Base-by-base conservation (phyloP, 176 grass and related monocot genomes). In the Carex pumila region DNA sequence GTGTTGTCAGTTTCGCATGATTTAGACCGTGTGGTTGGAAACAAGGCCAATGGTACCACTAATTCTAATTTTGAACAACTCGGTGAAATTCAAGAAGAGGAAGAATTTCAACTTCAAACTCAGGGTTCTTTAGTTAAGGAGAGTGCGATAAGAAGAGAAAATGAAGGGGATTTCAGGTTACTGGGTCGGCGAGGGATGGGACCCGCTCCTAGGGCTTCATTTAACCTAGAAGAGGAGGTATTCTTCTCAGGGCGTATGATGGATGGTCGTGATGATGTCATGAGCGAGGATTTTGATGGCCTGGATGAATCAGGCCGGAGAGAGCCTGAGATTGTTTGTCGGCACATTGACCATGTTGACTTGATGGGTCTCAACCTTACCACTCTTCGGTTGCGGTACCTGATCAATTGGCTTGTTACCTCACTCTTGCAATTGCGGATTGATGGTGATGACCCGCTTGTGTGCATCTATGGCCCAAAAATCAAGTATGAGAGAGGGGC, bases 401-500 rank as follows among this genome's bases (percentile, higher is more conserved):
- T 99, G 85, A 92, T 99, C 88, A 99, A 99, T 81, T 96, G 97
- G 97, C 82, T 99, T 22, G 91, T 99, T 43, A 96, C 97, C 30
- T 99, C 93, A 41, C 83, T 99, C 70, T 85, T 99, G 71, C 97
- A 99, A 84, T 81, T 99, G 65, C 88, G 88, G 64, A 85, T 94
- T 83, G 87, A 81, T 62, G 86, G 90, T 78, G 85, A 76, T 79
- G 59, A 86, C 60, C 83, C 89, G 75, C 86, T 99, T 73, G 91
- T 99, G 60, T 86, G 91, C 36, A 94, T 99, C 37, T 99, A 99
- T 85, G 97, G 97, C 14, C 97, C 96, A 37, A 99, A 99, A 78
- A 99, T 99, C 59, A 99, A 99, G 88, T 99, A 99, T 63, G 97
- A 99, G 91, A 95, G 96, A 80, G 96, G 96, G 83, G 92, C 96